These are phyloP conservation scores for Russula vinacea DNA, from an alignment of 768 basidiomycete species.

Conservation along the genomic window DNA sequence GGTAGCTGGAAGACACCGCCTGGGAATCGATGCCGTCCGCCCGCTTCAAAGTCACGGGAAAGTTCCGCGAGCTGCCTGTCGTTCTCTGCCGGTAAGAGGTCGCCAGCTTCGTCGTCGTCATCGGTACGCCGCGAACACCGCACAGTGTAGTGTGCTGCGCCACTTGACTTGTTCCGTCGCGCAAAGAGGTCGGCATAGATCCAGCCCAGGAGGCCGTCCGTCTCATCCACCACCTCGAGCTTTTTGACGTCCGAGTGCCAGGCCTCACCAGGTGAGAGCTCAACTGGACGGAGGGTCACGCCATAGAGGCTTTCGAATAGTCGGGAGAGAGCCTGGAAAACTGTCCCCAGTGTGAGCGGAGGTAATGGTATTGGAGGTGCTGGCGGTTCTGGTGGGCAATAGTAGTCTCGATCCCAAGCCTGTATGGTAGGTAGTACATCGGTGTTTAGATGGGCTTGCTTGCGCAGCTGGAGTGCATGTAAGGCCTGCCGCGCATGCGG, in stretches of 20 bases:
- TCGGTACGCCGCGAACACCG: constrained; percentile 90
- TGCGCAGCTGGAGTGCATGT: constrained; percentile 59
- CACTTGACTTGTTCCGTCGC: constrained; percentile 77
- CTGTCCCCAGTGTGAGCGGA: constrained; percentile 81
- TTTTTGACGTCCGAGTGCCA: constrained; percentile 90
- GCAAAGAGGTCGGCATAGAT: constrained; percentile 93
- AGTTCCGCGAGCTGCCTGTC: constrained; percentile 38
- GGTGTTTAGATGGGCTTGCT: constrained; percentile 67
- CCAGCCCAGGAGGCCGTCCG: constrained; percentile 83
- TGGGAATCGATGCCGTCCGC: constrained; percentile 56
- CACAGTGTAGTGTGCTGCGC: constrained; percentile 97
- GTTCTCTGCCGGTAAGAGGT: constrained; percentile 45
- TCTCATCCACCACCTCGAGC: constrained; percentile 89
- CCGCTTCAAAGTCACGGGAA: constrained; percentile 63
- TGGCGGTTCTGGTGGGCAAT: constrained; percentile 75
- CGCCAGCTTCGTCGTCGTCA: constrained; percentile 76
- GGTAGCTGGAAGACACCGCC: constrained; percentile 83
- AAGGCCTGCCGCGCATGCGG: constrained; percentile 76
- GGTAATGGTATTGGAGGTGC: constrained; percentile 71
- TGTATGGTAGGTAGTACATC: constrained; percentile 63
- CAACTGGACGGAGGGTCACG: constrained; percentile 70
- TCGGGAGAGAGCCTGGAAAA: constrained; percentile 87
- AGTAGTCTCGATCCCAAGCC: constrained; percentile 98
- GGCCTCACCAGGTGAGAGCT: constrained; percentile 70
- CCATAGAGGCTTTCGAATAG: constrained; percentile 88